phyloP scores from a whole-genome alignment of 129 eudicot species.

The Silybum marianum region DNA sequence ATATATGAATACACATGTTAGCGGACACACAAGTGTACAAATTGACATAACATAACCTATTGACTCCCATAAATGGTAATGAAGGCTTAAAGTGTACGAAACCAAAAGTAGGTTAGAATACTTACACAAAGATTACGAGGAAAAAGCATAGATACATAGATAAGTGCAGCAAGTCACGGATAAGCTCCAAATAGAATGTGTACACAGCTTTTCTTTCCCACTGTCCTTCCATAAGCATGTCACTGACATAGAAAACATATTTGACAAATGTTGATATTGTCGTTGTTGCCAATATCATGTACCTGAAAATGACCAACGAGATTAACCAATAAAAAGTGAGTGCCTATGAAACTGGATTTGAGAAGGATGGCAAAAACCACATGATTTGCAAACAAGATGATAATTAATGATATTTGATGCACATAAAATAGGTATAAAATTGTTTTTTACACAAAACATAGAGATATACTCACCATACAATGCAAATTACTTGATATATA shows the following conservation, averaged over 20 bases:
- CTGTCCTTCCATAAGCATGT: slow-evolving; percentile 99
- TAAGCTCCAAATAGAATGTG: slow-evolving; percentile 95
- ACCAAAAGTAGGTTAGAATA: slow-evolving; percentile 5
- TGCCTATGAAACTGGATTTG: slow-evolving; percentile 12
- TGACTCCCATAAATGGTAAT: not conserved
- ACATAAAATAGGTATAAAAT: not conserved
- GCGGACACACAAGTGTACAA: not conserved
- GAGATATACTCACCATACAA: not conserved
- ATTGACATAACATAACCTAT: not conserved
- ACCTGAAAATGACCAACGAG: slow-evolving; percentile 49
- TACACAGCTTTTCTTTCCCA: slow-evolving; percentile 96
- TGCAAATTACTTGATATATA: not conserved
- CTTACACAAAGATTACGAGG: slow-evolving; percentile 95
- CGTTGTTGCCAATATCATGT: slow-evolving; percentile 95
- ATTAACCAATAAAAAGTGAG: slow-evolving; percentile 7
- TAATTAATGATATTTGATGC: not conserved
- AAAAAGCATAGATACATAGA: slow-evolving; percentile 93
- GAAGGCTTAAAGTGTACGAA: slow-evolving; percentile 4
- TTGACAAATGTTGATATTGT: slow-evolving; percentile 84
- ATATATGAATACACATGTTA: slow-evolving; percentile 2
- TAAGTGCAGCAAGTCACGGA: slow-evolving; percentile 91
- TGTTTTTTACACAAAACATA: not conserved
- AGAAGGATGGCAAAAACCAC: not conserved
- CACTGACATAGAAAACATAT: slow-evolving; percentile 80
- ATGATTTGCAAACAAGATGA: slow-evolving; percentile 4